phyloP scores from a whole-genome alignment of 352 stramenopile genomes.

The Thraustochytrium sp. region DNA sequence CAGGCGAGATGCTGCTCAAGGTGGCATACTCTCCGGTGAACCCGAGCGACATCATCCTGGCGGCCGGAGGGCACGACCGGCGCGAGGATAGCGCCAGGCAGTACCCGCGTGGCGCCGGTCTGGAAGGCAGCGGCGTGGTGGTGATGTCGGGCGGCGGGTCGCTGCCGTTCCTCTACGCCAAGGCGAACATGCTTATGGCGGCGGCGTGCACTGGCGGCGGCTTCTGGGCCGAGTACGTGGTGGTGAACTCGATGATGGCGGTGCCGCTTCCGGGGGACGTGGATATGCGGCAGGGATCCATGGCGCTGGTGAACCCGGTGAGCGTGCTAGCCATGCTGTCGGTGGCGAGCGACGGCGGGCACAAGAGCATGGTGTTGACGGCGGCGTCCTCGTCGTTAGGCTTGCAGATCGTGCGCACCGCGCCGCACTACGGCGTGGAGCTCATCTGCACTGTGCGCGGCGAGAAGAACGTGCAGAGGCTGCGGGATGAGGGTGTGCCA shows the following conservation, averaged over 20 bases:
- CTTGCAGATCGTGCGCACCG: constrained; percentile 46
- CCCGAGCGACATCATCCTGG: constrained; percentile 45
- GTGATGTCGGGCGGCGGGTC: constrained; percentile 41
- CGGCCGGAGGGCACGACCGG: not conserved
- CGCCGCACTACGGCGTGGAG: constrained; percentile 30
- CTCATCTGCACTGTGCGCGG: constrained; percentile 49
- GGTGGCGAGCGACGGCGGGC: constrained; percentile 27
- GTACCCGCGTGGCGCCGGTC: constrained; percentile 29
- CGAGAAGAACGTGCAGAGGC: constrained; percentile 47
- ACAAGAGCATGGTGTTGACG: constrained; percentile 50
- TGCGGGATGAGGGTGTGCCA: constrained; percentile 24
- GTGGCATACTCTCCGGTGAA: constrained; percentile 48
- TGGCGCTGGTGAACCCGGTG: constrained; percentile 48
- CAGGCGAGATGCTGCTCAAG: constrained; percentile 49
- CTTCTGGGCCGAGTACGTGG: constrained; percentile 50
- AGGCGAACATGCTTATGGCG: constrained; percentile 38
- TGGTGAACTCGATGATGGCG: not conserved
- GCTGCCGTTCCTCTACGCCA: not conserved
- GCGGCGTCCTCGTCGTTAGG: constrained; percentile 48
- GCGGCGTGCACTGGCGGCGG: not conserved
- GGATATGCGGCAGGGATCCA: constrained; percentile 42
- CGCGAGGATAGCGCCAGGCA: not conserved
- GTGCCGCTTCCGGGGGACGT: constrained; percentile 39
- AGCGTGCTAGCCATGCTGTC: constrained; percentile 49
- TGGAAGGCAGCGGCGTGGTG: constrained; percentile 47